Base-by-base conservation (phyloP, 768 basidiomycete genomes). In the Lactifluus subvellereus region DNA sequence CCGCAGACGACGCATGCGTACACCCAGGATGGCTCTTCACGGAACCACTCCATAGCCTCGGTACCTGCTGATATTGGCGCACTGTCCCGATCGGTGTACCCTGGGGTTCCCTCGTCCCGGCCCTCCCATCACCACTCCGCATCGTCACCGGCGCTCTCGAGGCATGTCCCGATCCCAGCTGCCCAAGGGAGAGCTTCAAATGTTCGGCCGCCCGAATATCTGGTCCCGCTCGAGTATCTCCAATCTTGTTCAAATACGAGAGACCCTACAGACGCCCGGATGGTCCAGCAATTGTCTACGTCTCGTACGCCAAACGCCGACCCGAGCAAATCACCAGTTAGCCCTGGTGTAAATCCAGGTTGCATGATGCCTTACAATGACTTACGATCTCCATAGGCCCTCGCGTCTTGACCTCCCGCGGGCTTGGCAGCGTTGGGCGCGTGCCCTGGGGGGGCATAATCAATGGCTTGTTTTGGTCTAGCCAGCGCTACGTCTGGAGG, bases 181-280 rank as follows among this genome's bases (percentile, higher is more conserved):
- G 3, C 38, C 13, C 57, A 47, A 4, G 20, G 54, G 55, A 61
- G 53, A 54, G 13, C 3, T n/a, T 9, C 60, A 10, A 35, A 50
- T 43, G 27, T 18, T 18, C 57, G 52, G 22, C 50, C 30, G 32
- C 35, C 59, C 18, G 61, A 61, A n/a, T 40, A 52, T 13, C 58
- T 68, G 18, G 67, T 68, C 33, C 67, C 67, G 2, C 47, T 68
- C n/a, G 65, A 68, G 42, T 40, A 60, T 33, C 65, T 68, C 32
- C 51, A 68, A 37, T 33, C 54, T 6, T 59, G 57, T 13, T 52
- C 58, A n/a, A 50, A 22, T 22, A 61, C 59, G 20, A 54, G 67
- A 33, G 47, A 63, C 20, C 65, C 65, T 10, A 56, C 61, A 6
- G 67, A 68, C 45, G 27, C 43, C 48, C 40, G 42, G 43, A 54